Evolutionary conservation across 2,329 filamentous ascomycete species (phyloP), one percentile per base, ranked within the genome.

Genomic region (Sarocladium brachiariae): DNA sequence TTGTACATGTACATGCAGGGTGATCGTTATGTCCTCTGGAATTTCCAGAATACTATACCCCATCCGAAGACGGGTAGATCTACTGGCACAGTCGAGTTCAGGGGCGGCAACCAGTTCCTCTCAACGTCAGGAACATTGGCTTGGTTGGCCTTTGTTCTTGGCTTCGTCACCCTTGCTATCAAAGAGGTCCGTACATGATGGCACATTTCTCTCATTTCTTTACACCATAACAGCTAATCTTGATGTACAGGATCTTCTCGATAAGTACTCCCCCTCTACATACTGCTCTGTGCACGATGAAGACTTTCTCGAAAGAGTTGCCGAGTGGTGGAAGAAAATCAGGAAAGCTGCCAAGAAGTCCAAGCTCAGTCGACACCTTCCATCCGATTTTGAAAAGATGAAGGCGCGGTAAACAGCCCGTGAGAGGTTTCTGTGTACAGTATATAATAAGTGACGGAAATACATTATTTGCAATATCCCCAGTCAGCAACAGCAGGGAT

Each of bases 131-230:
- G 66, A 13, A 69, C 65, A 5, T 51, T 69, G 43, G 65, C 63
- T 2, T 69, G 66, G 66, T 65, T 69, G 1, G 66, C 66, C 8
- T 69, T 69, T 53, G 66, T 69, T 5, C 55, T 69, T 47, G 66
- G 61, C 11, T 69, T 69, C 51, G 62, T 69, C 47, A 68, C 66
- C 0, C 51, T 68, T 51, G 66, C 66, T 5, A 21, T 63, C 9
- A 59, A 68, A 23, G 65, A 68, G 61, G 66, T 67, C 50, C 50
- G 51, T 24, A 11, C 30, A n/a, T 27, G 23, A 45, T 16, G 8
- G 18, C n/a, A 10, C 1, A 31, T 49, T 13, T 24, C 25, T 6
- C 27, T 33, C 27, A n/a, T n/a, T n/a, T n/a, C n/a, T n/a, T n/a
- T n/a, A n/a, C n/a, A n/a, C n/a, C n/a, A n/a, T n/a, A n/a, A n/a